A percentile compares a stretch with the other conserved stretches of the same genome.
Evolutionary conservation across 2,329 filamentous ascomycete genomes (phyloP).

Genomic region (Fusarium nelsonii): DNA sequence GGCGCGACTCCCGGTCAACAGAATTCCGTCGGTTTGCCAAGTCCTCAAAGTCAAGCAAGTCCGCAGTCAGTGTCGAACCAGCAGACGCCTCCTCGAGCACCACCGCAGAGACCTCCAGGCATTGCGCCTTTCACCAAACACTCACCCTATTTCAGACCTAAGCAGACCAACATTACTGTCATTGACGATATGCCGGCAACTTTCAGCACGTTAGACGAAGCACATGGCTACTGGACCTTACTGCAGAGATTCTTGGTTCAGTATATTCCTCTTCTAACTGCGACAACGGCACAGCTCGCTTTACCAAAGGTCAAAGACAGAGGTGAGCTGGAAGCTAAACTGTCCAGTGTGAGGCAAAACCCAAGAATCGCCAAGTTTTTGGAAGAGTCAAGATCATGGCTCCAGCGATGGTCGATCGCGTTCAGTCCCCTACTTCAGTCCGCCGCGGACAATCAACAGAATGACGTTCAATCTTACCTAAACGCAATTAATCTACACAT

Average conservation of each 20-base stretch:
- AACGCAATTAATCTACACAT: slow-evolving; percentile 57
- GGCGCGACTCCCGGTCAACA: slow-evolving; percentile 13
- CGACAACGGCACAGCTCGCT: slow-evolving; percentile 49
- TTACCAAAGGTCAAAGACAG: slow-evolving; percentile 47
- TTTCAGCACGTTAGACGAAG: slow-evolving; percentile 53
- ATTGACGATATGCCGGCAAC: slow-evolving; percentile 51
- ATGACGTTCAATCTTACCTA: slow-evolving; percentile 48
- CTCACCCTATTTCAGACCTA: slow-evolving; percentile 54
- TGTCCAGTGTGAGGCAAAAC: slow-evolving; percentile 50
- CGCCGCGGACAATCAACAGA: slow-evolving; percentile 42
- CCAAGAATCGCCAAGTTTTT: slow-evolving; percentile 51
- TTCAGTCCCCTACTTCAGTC: slow-evolving; percentile 54
- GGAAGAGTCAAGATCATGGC: slow-evolving; percentile 54
- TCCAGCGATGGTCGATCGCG: slow-evolving; percentile 56
- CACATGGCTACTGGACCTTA: slow-evolving; percentile 55
- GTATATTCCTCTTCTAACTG: slow-evolving; percentile 53
- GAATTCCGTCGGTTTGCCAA: slow-evolving; percentile 46
- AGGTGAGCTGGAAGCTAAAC: slow-evolving; percentile 48
- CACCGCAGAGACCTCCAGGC: slow-evolving; percentile 47
- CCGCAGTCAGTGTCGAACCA: slow-evolving; percentile 42
- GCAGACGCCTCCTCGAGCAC: slow-evolving; percentile 37
- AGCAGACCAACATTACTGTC: slow-evolving; percentile 48
- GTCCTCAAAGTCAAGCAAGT: slow-evolving; percentile 53
- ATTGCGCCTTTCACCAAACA: slow-evolving; percentile 56
- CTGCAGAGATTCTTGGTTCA: slow-evolving; percentile 55